Conservation (phyloP, 129 eudicot genomes). For the Dittrichia graveolens region DNA sequence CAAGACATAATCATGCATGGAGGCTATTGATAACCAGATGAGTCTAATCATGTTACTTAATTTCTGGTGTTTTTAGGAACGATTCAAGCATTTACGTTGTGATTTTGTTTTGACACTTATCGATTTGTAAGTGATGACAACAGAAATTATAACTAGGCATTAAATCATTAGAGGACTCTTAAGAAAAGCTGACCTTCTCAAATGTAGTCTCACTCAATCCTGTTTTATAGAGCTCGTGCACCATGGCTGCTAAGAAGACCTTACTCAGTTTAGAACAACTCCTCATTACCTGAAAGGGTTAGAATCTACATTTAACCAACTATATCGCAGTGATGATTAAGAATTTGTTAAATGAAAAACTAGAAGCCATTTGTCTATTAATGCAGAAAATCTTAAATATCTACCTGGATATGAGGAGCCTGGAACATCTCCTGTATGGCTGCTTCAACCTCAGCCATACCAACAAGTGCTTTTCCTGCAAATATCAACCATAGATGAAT, state of each 20-base stretch:
- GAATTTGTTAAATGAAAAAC: background rate
- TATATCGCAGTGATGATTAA: conserved; percentile 7
- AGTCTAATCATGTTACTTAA: background rate
- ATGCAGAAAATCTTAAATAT: conserved; percentile 16
- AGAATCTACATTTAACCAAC: conserved; percentile 4
- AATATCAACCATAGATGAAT: conserved; percentile 4
- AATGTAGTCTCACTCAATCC: conserved; percentile 99
- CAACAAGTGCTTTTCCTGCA: conserved; percentile 73
- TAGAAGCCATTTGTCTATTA: background rate
- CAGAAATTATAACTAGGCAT: background rate
- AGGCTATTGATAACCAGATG: background rate
- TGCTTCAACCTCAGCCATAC: conserved; percentile 90
- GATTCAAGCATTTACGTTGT: background rate
- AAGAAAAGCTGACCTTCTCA: conserved; percentile 68
- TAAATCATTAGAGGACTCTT: background rate
- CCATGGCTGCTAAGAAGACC: conserved; percentile 94
- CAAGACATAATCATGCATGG: background rate
- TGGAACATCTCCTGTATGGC: conserved; percentile 99
- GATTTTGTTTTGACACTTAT: background rate
- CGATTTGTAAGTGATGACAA: background rate
- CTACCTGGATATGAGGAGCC: conserved; percentile 98
- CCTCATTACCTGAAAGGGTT: conserved; percentile 66
- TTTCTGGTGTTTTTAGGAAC: background rate
- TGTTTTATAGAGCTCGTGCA: conserved; percentile 90
- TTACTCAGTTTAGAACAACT: conserved; percentile 77